These are phyloP conservation scores for Cercospora sesami DNA, from an alignment of 2,329 filamentous ascomycete species.

Conservation along the genomic window DNA sequence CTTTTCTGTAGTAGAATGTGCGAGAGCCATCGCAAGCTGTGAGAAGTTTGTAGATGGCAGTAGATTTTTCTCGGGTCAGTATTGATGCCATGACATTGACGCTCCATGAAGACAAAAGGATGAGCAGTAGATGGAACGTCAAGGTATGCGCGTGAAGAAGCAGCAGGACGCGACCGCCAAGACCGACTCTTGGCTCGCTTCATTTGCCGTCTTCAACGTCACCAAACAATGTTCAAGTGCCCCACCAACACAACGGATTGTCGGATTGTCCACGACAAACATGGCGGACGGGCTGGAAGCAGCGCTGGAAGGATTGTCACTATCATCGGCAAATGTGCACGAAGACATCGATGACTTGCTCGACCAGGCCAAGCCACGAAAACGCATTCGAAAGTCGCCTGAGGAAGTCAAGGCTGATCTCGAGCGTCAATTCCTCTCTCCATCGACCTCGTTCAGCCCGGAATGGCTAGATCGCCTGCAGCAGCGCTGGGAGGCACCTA, in stretches of 20 bases:
- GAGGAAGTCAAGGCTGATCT: constrained; percentile 68
- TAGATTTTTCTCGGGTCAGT: neutral
- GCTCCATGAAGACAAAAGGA: neutral
- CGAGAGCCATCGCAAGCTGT: neutral
- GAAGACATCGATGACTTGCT: constrained; percentile 60
- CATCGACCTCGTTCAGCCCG: constrained; percentile 74
- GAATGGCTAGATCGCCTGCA: constrained; percentile 89
- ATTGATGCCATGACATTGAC: neutral
- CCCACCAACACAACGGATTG: neutral
- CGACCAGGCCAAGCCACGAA: constrained; percentile 54
- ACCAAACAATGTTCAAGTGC: neutral
- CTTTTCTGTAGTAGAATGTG: neutral
- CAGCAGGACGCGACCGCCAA: neutral
- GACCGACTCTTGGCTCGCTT: neutral
- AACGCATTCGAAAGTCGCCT: constrained; percentile 56
- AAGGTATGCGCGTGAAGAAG: neutral
- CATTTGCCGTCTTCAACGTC: constrained; percentile 8
- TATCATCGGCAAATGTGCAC: constrained; percentile 38
- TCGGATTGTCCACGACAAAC: neutral
- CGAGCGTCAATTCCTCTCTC: constrained; percentile 74
- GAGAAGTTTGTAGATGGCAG: neutral
- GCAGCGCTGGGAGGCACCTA: constrained; percentile 81
- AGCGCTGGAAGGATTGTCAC: constrained; percentile 55
- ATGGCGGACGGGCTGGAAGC: constrained; percentile 43
- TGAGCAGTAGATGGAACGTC: neutral